Base-by-base conservation (phyloP, 345 rosid species). In the Populus nigra region DNA sequence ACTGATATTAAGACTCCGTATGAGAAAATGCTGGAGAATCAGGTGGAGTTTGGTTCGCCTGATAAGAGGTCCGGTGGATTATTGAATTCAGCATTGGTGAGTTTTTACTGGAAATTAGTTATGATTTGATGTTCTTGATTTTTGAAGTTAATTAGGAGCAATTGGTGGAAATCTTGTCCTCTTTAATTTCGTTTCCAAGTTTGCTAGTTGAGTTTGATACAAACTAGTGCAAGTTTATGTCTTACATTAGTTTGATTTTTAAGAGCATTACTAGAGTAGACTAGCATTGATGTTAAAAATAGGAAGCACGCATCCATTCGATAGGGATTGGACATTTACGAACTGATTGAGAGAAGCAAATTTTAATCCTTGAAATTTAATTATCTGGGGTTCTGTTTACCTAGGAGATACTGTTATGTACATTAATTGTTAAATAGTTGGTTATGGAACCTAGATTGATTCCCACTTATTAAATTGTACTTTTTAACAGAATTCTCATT, bases 11-110 rank as follows among this genome's bases (percentile, higher is more conserved):
- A 91, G 87, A 83, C 98, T 57, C 98, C 97, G 0, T 96, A 96
- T 23, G 99, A 92, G 85, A 93, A 92, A 78, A 96, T 96, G 99
- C 90, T 96, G 3, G 97, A 86, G 79, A 93, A 96, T 85, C 83
- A 86, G 76, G 99, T 96, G 53, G 93, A 91, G 76, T 96, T 96
- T 5, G 95, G 99, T 3, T 92, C 97, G 12, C 98, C 98, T 1
- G 97, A 96, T 86, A 91, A 89, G 83, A 84, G 93, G 31, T 88
- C 95, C 36, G 95, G 95, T 49, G 94, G 97, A 7, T 89, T 90
- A 67, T 87, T 96, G 57, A 94, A 90, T 84, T 89, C 97, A 3
- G 97, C 92, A 47, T 80, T 91, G 90, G 97, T 93, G 83, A 88
- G 89, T 81, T 62, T 59, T 59, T 13, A 59, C 11, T 23, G 29